Conservation (phyloP, 306 rosid genomes). For the Hippophae tibetana region DNA sequence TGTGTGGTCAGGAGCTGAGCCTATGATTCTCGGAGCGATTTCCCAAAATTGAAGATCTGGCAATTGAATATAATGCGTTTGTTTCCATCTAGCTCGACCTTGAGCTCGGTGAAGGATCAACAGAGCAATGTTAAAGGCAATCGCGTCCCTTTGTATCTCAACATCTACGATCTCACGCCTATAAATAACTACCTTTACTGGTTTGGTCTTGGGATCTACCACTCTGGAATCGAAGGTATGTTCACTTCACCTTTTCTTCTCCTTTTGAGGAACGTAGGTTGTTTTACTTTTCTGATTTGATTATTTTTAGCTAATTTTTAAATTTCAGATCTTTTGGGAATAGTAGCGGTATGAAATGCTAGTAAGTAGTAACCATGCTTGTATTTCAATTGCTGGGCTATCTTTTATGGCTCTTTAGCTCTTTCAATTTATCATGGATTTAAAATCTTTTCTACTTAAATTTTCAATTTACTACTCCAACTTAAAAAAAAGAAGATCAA, state of each 20-base stretch:
- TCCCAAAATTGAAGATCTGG: constrained; percentile 19
- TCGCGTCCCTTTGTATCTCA: constrained; percentile 57
- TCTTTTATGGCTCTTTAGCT: too few relatives aligned
- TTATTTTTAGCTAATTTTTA: too few relatives aligned
- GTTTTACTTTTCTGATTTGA: neutral
- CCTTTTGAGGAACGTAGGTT: neutral
- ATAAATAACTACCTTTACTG: constrained; percentile 71
- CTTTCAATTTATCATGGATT: too few relatives aligned
- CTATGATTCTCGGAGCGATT: constrained; percentile 25
- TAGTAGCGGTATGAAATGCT: too few relatives aligned
- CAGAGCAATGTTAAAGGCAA: constrained; percentile 15
- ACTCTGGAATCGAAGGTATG: constrained; percentile 93
- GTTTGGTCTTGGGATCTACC: constrained; percentile 74
- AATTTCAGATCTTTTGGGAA: too few relatives aligned
- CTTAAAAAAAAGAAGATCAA: too few relatives aligned
- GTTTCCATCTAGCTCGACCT: constrained; percentile 47
- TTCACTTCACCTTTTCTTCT: neutral
- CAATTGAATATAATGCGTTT: constrained; percentile 47
- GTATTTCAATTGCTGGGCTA: too few relatives aligned
- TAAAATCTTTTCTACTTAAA: too few relatives aligned
- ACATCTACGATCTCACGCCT: constrained; percentile 88
- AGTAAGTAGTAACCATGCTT: too few relatives aligned
- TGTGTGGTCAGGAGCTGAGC: constrained; percentile 13
- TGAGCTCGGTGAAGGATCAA: constrained; percentile 37
- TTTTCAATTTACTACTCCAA: too few relatives aligned